Conservation (phyloP, 2,329 filamentous ascomycete genomes). For the Sordariomycetes sp. region DNA sequence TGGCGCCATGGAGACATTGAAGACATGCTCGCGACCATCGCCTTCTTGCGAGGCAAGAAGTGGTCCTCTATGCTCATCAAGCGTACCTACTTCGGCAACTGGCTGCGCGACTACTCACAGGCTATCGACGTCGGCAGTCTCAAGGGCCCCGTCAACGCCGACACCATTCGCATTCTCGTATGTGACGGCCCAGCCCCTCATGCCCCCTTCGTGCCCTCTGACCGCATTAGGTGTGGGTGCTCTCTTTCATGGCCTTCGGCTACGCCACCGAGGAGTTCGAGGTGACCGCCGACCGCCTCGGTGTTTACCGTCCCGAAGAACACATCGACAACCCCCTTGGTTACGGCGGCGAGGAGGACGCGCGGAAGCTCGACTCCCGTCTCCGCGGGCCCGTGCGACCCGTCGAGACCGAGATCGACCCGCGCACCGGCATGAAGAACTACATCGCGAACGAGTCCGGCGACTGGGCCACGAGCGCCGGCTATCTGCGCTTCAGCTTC, state of each 20-base stretch:
- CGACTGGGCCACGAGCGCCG: constrained; percentile 80
- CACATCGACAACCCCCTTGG: constrained; percentile 67
- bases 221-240: constrained; percentile 27
- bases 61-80: constrained; percentile 73
- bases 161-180: constrained; percentile 66
- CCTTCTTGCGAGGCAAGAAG: constrained; percentile 72
- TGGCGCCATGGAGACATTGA: constrained; percentile 71
- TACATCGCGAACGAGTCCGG: constrained; percentile 91
- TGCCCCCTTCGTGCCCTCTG: neutral
- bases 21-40: constrained; percentile 68
- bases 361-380: constrained; percentile 68
- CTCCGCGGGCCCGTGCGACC: constrained; percentile 69
- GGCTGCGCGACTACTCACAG: constrained; percentile 78
- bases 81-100: constrained; percentile 77
- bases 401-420: constrained; percentile 63
- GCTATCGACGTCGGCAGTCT: constrained; percentile 72
- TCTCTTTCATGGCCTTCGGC: constrained; percentile 60
- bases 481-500: constrained; percentile 71
- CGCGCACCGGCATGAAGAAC: constrained; percentile 91
- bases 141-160: constrained; percentile 61
- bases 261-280: constrained; percentile 75
- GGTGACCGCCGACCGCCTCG: constrained; percentile 65
- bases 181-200: constrained; percentile 5
- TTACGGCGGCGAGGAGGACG: constrained; percentile 69
- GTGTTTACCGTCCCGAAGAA: constrained; percentile 65